A percentile compares a stretch with the other conserved stretches of the same genome.
phyloP scores from a whole-genome alignment of 805 yeast species.

The Pichia nanzhaoensis region DNA sequence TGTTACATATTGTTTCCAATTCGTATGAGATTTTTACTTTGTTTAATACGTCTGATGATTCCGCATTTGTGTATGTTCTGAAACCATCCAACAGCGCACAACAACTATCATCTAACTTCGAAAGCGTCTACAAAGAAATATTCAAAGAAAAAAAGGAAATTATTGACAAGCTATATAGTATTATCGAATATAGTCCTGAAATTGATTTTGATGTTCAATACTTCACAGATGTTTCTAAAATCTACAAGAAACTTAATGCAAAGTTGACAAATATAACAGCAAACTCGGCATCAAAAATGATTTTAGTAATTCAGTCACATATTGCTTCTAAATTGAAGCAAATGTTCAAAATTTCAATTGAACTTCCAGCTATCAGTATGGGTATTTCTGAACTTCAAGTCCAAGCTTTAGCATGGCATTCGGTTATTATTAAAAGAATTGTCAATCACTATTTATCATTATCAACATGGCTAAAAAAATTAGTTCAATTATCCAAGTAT shows the following conservation, averaged over 20 bases:
- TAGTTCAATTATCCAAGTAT: conserved; percentile 59
- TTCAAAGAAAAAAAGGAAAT: conserved; percentile 41
- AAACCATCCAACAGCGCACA: conserved; percentile 69
- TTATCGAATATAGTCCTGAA: conserved; percentile 46
- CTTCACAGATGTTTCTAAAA: conserved; percentile 46
- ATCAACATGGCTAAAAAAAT: conserved; percentile 64
- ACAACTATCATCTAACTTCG: conserved; percentile 49
- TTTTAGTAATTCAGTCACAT: conserved; percentile 73
- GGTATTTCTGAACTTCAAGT: conserved; percentile 49
- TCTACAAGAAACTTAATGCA: conserved; percentile 54
- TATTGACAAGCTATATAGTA: conserved; percentile 35
- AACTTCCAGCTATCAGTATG: conserved; percentile 60
- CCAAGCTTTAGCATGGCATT: conserved; percentile 81
- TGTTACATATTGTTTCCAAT: conserved; percentile 63
- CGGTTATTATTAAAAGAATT: conserved; percentile 53
- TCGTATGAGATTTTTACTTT: conserved; percentile 70
- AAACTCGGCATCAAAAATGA: conserved; percentile 56
- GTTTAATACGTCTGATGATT: conserved; percentile 55
- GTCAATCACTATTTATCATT: conserved; percentile 66
- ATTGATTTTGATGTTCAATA: conserved; percentile 50
- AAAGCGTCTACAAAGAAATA: conserved; percentile 49
- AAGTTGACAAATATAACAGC: conserved; percentile 51
- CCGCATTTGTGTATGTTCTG: conserved; percentile 47
- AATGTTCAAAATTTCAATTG: conserved; percentile 40
- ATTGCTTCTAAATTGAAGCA: conserved; percentile 40